Conservation (phyloP, 345 rosid species). For the Melaleuca alternifolia region DNA sequence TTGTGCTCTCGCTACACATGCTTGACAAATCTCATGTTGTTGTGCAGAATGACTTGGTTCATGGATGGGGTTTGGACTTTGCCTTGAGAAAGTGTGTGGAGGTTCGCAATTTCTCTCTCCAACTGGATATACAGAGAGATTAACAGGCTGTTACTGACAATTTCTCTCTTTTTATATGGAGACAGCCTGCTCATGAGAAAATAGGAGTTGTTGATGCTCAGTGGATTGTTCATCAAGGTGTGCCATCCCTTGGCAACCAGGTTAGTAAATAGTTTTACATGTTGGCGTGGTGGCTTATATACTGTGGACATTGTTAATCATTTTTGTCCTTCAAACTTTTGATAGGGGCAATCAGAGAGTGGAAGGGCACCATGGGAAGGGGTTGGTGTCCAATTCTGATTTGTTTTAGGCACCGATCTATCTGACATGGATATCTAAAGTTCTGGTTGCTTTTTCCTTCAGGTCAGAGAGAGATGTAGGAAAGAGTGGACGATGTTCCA, state of each 20-base stretch:
- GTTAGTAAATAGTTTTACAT: constrained; percentile 5
- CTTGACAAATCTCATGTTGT: background rate
- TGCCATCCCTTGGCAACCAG: constrained; percentile 58
- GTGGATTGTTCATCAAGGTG: constrained; percentile 48
- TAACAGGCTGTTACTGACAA: background rate
- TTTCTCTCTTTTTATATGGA: background rate
- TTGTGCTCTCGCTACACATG: background rate
- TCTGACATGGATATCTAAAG: background rate
- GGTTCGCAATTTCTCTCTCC: constrained; percentile 10
- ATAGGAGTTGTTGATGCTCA: constrained; percentile 56
- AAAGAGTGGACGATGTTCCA: constrained; percentile 81
- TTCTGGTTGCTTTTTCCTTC: background rate
- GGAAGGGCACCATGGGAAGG: constrained; percentile 64
- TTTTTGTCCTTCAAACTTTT: background rate
- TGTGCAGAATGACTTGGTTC: constrained; percentile 55
- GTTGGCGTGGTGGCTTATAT: background rate
- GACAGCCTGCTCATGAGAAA: constrained; percentile 62
- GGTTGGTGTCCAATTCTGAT: constrained; percentile 18
- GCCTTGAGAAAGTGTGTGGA: constrained; percentile 44
- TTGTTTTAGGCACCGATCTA: background rate
- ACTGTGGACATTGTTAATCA: background rate
- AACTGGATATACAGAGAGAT: background rate
- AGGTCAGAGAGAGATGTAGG: constrained; percentile 86
- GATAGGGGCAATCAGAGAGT: constrained; percentile 30
- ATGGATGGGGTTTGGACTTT: constrained; percentile 65